Evolutionary conservation across 73 alveolate genomes (phyloP).

Genomic region (Tetrahymena malaccensis): DNA sequence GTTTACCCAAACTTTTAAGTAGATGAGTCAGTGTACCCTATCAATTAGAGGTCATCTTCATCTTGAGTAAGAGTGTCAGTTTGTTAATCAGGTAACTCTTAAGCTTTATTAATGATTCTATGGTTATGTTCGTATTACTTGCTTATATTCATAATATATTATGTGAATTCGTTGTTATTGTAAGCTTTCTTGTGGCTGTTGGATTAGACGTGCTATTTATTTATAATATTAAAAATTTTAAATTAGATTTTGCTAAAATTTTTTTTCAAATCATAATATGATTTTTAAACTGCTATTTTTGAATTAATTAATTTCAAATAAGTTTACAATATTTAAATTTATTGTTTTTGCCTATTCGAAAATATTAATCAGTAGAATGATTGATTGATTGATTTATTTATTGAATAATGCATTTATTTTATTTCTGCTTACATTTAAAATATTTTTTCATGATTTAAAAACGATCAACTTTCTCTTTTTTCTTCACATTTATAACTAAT

Average conservation of each 20-base stretch:
- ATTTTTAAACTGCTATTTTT: background rate
- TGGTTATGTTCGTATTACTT: background rate
- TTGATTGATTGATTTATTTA: too few relatives aligned
- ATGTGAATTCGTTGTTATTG: background rate
- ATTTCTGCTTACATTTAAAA: too few relatives aligned
- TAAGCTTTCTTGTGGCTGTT: background rate
- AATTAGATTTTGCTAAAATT: background rate
- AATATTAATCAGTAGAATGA: too few relatives aligned
- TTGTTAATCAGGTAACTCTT: background rate
- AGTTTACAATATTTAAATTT: too few relatives aligned
- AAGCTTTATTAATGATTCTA: background rate
- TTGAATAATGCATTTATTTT: too few relatives aligned
- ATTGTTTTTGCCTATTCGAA: too few relatives aligned
- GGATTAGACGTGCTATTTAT: background rate
- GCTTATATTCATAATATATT: background rate
- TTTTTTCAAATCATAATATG: background rate
- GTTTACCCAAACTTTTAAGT: background rate
- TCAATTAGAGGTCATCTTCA: background rate
- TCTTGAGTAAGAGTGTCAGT: background rate
- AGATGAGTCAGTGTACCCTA: background rate
- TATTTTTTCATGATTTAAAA: too few relatives aligned
- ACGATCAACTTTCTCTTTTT: too few relatives aligned
- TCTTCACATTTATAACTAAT: too few relatives aligned
- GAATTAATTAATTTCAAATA: too few relatives aligned
- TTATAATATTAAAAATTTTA: background rate